Base-by-base conservation (phyloP, 2,329 filamentous ascomycete genomes). In the Ophiostoma fasciatum region DNA sequence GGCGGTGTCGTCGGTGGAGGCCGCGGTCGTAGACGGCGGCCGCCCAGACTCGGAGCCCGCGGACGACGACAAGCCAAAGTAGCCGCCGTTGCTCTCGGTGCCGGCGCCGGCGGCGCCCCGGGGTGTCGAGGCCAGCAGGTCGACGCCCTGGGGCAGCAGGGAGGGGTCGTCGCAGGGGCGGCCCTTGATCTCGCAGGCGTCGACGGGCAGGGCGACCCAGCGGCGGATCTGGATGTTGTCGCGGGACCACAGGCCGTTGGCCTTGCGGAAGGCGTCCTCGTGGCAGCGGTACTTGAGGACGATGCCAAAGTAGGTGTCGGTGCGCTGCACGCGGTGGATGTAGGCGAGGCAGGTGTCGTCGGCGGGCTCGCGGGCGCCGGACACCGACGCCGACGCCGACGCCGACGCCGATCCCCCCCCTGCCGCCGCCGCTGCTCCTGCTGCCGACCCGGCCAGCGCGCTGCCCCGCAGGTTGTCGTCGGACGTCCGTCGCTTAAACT, bases 241-340 rank as follows among this genome's bases (percentile, higher is more conserved):
- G 44, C 85, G 83, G 7, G 85, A 83, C 90, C 90, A 98, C 50
- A 98, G 75, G 10, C 90, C 75, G 53, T 98, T 98, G 27, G 84
- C 77, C 53, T 82, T 90, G 40, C 83, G 71, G 45, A 98, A 77
- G 2, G 80, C 70, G 32, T 87, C 79, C 38, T 85, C 76, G 43
- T 82, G 74, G 54, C 88, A 96, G 48, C 82, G 79, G 57, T 92
- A 98, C 48, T 78, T 82, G 45, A 98, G 77, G 35, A 90, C 80
- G 34, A 98, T 76, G 3, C 90, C 88, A 2, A 87, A 85, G 47
- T 96, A 76, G 2, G 85, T 96, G 58, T 98, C 90, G 30, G 71
- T 71, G 12, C 78, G 71, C 47, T 78, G 71, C 14, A 96, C 83
- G 48, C 80, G 76, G 57, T 98, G 90, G 35, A 96, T 66, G 55